Evolutionary conservation across 495 filamentous ascomycete species (phyloP).

Genomic region (Glonium stellatum): DNA sequence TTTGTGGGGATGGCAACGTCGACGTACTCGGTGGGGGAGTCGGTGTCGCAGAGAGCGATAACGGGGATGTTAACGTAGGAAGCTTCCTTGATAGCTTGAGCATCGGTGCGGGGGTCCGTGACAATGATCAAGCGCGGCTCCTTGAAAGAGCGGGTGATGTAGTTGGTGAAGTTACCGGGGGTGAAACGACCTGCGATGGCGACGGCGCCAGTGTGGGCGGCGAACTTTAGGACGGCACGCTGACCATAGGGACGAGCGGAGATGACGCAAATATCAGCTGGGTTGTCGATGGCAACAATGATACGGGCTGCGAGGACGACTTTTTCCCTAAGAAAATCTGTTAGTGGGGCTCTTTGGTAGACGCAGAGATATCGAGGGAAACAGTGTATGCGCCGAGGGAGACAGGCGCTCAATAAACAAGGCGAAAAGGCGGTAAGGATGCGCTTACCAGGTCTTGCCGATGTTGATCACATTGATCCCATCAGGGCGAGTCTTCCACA

Average conservation of each 20-base stretch:
- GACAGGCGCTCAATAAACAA: background rate
- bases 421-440: background rate
- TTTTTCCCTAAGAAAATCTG: constrained; percentile 71
- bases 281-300: constrained; percentile 98
- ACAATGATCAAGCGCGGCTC: constrained; percentile 99
- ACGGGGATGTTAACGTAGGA: constrained; percentile 99
- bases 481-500: constrained; percentile 97
- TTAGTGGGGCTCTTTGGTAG: constrained; percentile 1
- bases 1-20: constrained; percentile 99
- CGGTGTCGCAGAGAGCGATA: constrained; percentile 96
- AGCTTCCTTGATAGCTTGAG: constrained; percentile 99
- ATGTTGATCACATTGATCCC: constrained; percentile 98
- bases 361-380: background rate
- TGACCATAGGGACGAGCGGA: constrained; percentile 98
- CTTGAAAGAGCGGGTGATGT: constrained; percentile 99
- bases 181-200: constrained; percentile 99
- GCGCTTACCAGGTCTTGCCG: constrained; percentile 94
- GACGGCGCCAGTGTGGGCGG: constrained; percentile 90
- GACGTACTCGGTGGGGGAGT: constrained; percentile 99
- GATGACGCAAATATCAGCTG: constrained; percentile 96
- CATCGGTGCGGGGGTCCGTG: constrained; percentile 97
- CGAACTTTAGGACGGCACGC: constrained; percentile 99
- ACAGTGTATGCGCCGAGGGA: background rate
- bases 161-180: constrained; percentile 99
- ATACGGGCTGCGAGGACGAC: constrained; percentile 96